A percentile compares a stretch with the other conserved stretches of the same genome.
Evolutionary conservation across 345 rosid species (phyloP).

Genomic region (Syzygium aromaticum): DNA sequence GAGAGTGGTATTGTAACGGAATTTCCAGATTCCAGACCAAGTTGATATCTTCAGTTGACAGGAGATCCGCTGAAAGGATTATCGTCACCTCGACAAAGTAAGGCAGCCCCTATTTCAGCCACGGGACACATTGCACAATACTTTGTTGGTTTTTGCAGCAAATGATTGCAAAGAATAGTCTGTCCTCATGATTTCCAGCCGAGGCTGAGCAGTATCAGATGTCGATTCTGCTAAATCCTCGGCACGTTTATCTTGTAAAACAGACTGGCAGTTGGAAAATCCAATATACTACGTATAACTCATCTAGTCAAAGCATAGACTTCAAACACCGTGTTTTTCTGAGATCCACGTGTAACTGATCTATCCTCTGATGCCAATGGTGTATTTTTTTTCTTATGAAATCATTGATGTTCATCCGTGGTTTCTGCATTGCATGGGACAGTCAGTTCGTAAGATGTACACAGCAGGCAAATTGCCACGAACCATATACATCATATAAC

Average conservation of each 20-base stretch:
- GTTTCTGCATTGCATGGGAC: background rate
- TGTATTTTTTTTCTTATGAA: constrained; percentile 26
- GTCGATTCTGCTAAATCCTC: constrained; percentile 31
- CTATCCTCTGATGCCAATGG: constrained; percentile 64
- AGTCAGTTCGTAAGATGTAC: background rate
- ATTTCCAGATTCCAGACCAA: constrained; percentile 33
- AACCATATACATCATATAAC: background rate
- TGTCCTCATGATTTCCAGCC: constrained; percentile 57
- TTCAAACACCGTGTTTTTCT: constrained; percentile 52
- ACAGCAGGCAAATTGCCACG: background rate
- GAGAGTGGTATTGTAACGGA: constrained; percentile 42
- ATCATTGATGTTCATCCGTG: constrained; percentile 33
- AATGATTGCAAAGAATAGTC: constrained; percentile 60
- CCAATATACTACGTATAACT: constrained; percentile 32
- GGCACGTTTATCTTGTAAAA: constrained; percentile 3
- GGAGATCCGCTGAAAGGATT: constrained; percentile 13
- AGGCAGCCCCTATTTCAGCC: constrained; percentile 63
- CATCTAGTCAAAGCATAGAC: constrained; percentile 60
- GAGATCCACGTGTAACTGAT: constrained; percentile 58
- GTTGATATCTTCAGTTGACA: constrained; percentile 20
- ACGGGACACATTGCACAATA: constrained; percentile 53
- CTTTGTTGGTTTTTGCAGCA: constrained; percentile 35
- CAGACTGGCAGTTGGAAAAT: constrained; percentile 21
- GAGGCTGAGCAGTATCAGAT: constrained; percentile 18
- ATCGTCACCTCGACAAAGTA: constrained; percentile 41